Evolutionary conservation across 345 rosid species (phyloP), one percentile per base, ranked within the genome.

Genomic region (Sapria himalayana): DNA sequence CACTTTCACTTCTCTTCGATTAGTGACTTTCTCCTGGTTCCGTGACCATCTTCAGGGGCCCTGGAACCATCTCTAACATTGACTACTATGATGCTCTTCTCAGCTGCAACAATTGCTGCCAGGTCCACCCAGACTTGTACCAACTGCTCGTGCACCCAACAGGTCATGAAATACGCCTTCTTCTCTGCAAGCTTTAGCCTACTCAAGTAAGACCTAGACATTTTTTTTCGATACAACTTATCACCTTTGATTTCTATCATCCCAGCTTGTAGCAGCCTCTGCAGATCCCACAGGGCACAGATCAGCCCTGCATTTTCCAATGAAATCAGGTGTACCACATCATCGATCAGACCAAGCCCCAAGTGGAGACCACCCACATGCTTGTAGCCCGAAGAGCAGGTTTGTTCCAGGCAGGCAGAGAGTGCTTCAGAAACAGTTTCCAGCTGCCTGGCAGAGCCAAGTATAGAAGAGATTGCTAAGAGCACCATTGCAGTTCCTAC

Each of bases 71-170:
- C 63, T 9, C 51, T 52, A 19, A 46, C 53, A 53, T 61, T 66
- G 35, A 62, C 40, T 8, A 45, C 53, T 4, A 58, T 59, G 41
- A 58, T 59, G 41, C 43, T 45, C 56, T 67, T 71, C 61, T 79
- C 91, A 9, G 75, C 73, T 32, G 43, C 56, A 3, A 82, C 63
- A 0, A 70, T 46, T 36, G 72, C 39, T 14, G 70, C 76, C 43
- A 76, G 33, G 18, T 75, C 56, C 27, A 63, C 40, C 92, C 84
- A 82, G 34, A 62, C 67, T 60, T 72, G 81, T 33, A 15, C 36
- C 7, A 66, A 59, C 65, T 82, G 98, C 49, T 72, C 86, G 33
- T 71, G 73, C 41, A 72, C 93, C 98, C 95, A 82, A 56, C 98
- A 79, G 74, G 79, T 76, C 4, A 79, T 55, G 58, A 76, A 89